Conservation (phyloP, 2,329 filamentous ascomycete genomes). For the Byssochlamys sp. region DNA sequence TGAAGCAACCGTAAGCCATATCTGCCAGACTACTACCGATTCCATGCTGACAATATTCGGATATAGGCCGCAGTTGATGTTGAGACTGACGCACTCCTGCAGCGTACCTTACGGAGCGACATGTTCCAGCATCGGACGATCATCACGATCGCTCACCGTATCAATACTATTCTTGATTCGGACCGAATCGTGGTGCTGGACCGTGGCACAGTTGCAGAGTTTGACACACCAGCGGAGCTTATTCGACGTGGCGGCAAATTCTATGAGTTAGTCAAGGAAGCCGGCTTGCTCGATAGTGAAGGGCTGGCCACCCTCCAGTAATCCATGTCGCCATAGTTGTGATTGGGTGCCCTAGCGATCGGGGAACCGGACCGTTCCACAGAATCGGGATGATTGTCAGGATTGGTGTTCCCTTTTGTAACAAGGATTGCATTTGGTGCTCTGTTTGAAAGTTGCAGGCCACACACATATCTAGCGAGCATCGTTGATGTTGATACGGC, state of each 20-base stretch:
- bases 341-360: slow-evolving; percentile 1
- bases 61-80: slow-evolving; percentile 57
- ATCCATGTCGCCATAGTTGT: slow-evolving; percentile 1
- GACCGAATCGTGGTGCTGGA: slow-evolving; percentile 92
- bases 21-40: background rate
- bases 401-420: background rate
- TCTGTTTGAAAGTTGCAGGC: slow-evolving; percentile 8
- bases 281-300: slow-evolving; percentile 56
- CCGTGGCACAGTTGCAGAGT: slow-evolving; percentile 80
- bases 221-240: slow-evolving; percentile 73
- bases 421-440: slow-evolving; percentile 9
- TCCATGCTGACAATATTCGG: slow-evolving; percentile 11
- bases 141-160: slow-evolving; percentile 94
- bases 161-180: slow-evolving; percentile 86
- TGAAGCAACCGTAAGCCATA: slow-evolving; percentile 67
- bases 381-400: background rate
- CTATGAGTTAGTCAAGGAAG: slow-evolving; percentile 82
- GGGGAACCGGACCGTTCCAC: background rate
- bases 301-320: slow-evolving; percentile 15
- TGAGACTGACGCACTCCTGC: slow-evolving; percentile 57
- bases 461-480: slow-evolving; percentile 2
- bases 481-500: background rate
- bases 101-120: slow-evolving; percentile 53
- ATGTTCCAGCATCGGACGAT: slow-evolving; percentile 87
- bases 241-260: slow-evolving; percentile 70